Evolutionary conservation across 1,139 yeast species (phyloP).

Genomic region (Protomyces macrosporus): DNA sequence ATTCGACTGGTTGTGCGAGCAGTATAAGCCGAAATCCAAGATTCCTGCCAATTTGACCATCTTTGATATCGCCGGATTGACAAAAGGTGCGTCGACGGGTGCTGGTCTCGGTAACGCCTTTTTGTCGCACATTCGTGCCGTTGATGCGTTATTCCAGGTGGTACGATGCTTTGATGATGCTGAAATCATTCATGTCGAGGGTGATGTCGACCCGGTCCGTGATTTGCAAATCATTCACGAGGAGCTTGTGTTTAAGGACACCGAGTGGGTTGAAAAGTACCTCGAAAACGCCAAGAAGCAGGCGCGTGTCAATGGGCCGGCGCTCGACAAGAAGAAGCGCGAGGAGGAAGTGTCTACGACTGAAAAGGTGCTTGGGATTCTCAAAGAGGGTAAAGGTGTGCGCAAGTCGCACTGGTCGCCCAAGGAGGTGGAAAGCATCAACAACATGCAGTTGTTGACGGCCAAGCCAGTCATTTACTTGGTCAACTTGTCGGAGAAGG

Average conservation of each 20-base stretch:
- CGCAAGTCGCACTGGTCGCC: slow-evolving; percentile 86
- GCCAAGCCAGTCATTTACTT: slow-evolving; percentile 96
- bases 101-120: slow-evolving; percentile 98
- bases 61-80: slow-evolving; percentile 96
- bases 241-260: slow-evolving; percentile 93
- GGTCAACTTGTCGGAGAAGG: slow-evolving; percentile 88
- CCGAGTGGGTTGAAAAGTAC: slow-evolving; percentile 88
- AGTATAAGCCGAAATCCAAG: slow-evolving; percentile 76
- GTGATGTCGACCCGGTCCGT: slow-evolving; percentile 93
- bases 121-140: slow-evolving; percentile 95
- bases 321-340: slow-evolving; percentile 88
- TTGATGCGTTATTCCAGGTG: slow-evolving; percentile 95
- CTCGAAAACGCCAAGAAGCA: slow-evolving; percentile 81
- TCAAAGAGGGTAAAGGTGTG: slow-evolving; percentile 70
- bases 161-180: slow-evolving; percentile 98
- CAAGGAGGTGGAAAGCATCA: slow-evolving; percentile 85
- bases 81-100: slow-evolving; percentile 96
- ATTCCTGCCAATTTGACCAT: slow-evolving; percentile 93
- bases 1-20: slow-evolving; percentile 64
- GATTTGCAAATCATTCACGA: slow-evolving; percentile 89
- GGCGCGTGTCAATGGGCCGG: slow-evolving; percentile 91
- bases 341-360: slow-evolving; percentile 86
- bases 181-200: slow-evolving; percentile 95
- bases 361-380: slow-evolving; percentile 63
- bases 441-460: slow-evolving; percentile 72